These are phyloP conservation scores for Pseudocercospora fijiensis DNA, from an alignment of 2,329 filamentous ascomycete genomes.

Conservation along the genomic window DNA sequence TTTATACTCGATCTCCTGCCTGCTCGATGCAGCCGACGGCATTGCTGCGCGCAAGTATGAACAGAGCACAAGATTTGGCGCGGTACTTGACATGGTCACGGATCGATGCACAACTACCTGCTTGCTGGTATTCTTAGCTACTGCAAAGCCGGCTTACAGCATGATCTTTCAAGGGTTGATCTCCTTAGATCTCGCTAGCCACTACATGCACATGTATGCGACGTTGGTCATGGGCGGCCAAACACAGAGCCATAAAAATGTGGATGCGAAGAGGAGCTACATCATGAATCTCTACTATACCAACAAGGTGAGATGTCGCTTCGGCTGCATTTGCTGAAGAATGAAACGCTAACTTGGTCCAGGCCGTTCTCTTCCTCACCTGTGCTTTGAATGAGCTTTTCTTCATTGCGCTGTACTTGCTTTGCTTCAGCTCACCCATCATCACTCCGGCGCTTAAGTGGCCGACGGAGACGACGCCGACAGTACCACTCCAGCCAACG, in stretches of 20 bases:
- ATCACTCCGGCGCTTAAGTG: conserved; percentile 73
- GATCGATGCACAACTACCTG: conserved; percentile 96
- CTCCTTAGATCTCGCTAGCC: conserved; percentile 86
- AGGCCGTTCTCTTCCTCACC: conserved; percentile 88
- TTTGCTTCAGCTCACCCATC: conserved; percentile 90
- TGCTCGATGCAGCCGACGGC: conserved; percentile 92
- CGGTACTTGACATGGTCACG: conserved; percentile 98
- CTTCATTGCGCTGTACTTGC: conserved; percentile 96
- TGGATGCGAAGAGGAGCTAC: conserved; percentile 84
- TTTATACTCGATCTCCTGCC: conserved; percentile 88
- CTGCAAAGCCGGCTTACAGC: conserved; percentile 90
- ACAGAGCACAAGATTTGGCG: conserved; percentile 92
- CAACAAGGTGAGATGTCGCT: conserved; percentile 72
- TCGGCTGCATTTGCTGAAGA: background rate
- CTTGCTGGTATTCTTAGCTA: conserved; percentile 88
- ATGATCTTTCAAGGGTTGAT: conserved; percentile 94
- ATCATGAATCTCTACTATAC: conserved; percentile 94
- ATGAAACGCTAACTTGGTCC: conserved; percentile 17
- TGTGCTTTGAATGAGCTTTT: conserved; percentile 92
- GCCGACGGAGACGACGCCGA: conserved; percentile 56
- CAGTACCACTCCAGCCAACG: conserved; percentile 44
- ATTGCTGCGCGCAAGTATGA: conserved; percentile 83
- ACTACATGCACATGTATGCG: conserved; percentile 99
- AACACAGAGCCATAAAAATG: conserved; percentile 83
- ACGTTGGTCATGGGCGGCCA: conserved; percentile 83